A percentile compares a stretch with the other conserved stretches of the same genome.
Conservation (phyloP, 768 basidiomycete genomes). For the Suillus subalutaceus region DNA sequence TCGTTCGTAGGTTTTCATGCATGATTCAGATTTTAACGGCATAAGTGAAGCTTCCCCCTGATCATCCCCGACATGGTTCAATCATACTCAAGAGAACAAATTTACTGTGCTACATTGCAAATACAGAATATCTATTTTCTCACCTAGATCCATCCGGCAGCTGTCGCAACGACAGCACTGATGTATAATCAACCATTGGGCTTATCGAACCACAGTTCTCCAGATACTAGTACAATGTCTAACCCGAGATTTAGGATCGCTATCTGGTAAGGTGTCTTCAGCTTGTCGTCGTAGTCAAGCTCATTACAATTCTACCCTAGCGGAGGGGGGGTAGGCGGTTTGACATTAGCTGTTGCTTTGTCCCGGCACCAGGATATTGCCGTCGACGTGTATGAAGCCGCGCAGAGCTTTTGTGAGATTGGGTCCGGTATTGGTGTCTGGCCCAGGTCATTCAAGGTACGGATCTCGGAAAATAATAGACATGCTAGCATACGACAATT, state of each 20-base stretch:
- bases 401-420: constrained; percentile 50
- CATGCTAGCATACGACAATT: not conserved
- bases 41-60: too few relatives aligned
- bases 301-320: constrained; percentile 22
- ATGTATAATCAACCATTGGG: too few relatives aligned
- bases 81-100: too few relatives aligned
- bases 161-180: not conserved
- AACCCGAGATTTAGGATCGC: constrained; percentile 28
- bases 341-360: constrained; percentile 40
- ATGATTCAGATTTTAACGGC: too few relatives aligned
- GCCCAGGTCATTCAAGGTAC: constrained; percentile 37
- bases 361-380: constrained; percentile 52
- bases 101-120: too few relatives aligned
- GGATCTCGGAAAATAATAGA: not conserved
- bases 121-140: not conserved
- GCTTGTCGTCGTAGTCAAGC: not conserved
- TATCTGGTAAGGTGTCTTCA: constrained; percentile 24
- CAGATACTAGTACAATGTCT: constrained; percentile 16
- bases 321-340: constrained; percentile 45
- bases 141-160: not conserved
- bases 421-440: constrained; percentile 62
- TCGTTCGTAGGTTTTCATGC: too few relatives aligned
- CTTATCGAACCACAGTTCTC: too few relatives aligned
- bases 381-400: constrained; percentile 58
- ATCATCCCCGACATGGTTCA: too few relatives aligned